phyloP scores from a whole-genome alignment of 495 filamentous ascomycete species.

The Talaromyces adpressus region DNA sequence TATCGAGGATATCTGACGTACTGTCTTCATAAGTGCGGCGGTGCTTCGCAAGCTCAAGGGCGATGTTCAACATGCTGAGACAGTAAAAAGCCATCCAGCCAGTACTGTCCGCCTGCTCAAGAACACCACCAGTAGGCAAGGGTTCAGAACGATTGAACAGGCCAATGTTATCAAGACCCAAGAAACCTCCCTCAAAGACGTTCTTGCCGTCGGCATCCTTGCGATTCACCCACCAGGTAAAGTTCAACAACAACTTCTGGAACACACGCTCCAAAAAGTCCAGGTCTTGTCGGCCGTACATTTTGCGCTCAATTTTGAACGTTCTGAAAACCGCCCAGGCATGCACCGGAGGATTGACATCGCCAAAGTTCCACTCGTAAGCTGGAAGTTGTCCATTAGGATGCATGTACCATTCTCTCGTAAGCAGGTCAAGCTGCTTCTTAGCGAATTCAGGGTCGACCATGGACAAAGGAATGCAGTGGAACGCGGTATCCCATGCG shows the following conservation, averaged over 20 bases:
- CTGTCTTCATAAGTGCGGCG: conserved; percentile 93
- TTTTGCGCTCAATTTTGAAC: conserved; percentile 96
- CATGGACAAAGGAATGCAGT: conserved; percentile 93
- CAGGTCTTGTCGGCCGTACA: conserved; percentile 89
- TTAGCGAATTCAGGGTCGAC: conserved; percentile 96
- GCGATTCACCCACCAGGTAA: conserved; percentile 98
- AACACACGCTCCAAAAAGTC: conserved; percentile 96
- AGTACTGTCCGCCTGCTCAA: conserved; percentile 95
- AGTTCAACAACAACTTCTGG: conserved; percentile 91
- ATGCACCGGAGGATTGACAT: conserved; percentile 94
- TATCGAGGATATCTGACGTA: conserved; percentile 12
- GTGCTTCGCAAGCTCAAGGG: conserved; percentile 89
- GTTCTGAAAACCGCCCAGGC: conserved; percentile 92
- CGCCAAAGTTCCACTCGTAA: conserved; percentile 98
- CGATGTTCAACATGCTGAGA: conserved; percentile 92
- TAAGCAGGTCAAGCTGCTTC: conserved; percentile 93
- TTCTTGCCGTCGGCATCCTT: conserved; percentile 93
- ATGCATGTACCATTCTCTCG: conserved; percentile 98
- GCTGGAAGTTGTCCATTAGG: conserved; percentile 88
- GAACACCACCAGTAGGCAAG: conserved; percentile 81
- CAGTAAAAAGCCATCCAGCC: conserved; percentile 99
- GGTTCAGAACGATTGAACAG: conserved; percentile 98
- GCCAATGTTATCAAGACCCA: conserved; percentile 96
- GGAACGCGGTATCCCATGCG: conserved; percentile 95
- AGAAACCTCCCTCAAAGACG: conserved; percentile 92